Evolutionary conservation across 805 yeast species (phyloP).

Genomic region (Yarrowia yakushimensis): DNA sequence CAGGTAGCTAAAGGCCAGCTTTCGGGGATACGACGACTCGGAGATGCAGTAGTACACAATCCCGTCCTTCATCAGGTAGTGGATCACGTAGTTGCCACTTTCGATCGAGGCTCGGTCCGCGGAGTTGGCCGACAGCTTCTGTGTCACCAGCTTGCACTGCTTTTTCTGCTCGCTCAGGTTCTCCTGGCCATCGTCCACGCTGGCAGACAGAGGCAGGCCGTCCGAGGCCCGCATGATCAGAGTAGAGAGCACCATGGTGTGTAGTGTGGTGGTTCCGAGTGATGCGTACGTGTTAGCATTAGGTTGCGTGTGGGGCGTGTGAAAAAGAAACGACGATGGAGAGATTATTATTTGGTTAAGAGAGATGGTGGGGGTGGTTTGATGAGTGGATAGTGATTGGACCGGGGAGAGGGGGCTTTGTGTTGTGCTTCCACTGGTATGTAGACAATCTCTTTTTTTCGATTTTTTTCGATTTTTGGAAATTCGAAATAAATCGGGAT

Average conservation of each 20-base stretch:
- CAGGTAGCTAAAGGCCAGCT: constrained; percentile 82
- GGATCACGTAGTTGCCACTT: constrained; percentile 66
- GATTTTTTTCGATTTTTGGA: no score
- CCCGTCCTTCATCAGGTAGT: constrained; percentile 62
- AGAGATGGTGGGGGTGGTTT: no score
- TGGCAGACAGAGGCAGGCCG: constrained; percentile 85
- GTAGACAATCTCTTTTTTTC: no score
- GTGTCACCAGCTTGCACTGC: constrained; percentile 72
- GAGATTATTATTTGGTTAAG: no score
- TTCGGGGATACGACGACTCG: constrained; percentile 77
- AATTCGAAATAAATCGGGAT: no score
- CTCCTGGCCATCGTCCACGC: constrained; percentile 75
- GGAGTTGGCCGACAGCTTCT: constrained; percentile 71
- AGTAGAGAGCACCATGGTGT: constrained; percentile 60
- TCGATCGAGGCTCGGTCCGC: constrained; percentile 84
- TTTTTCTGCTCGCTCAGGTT: constrained; percentile 71
- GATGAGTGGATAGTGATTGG: no score
- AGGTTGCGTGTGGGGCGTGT: not conserved
- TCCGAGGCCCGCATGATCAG: constrained; percentile 46
- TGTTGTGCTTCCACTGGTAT: no score
- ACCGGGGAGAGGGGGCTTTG: no score
- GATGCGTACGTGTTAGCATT: not conserved
- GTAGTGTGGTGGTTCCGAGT: not conserved
- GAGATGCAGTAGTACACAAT: constrained; percentile 76
- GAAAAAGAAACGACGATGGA: no score